phyloP scores from a whole-genome alignment of 495 filamentous ascomycete species.

The Lasiosphaeria hispida region DNA sequence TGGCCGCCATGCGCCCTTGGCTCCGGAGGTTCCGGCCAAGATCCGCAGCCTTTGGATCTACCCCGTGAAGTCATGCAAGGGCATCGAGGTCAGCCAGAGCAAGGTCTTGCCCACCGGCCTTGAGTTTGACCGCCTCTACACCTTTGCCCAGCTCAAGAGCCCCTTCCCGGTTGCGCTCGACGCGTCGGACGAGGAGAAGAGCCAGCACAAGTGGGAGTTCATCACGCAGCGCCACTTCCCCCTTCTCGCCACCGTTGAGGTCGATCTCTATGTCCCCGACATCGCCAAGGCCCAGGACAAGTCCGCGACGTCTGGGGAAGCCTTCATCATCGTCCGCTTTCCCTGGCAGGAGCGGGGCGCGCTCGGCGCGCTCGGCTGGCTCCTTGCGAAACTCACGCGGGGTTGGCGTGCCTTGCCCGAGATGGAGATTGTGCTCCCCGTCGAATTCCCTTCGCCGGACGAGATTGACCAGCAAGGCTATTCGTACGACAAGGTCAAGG shows the following conservation, averaged over 20 bases:
- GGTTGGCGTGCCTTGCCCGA: constrained; percentile 44
- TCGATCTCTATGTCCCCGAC: constrained; percentile 80
- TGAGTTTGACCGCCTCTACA: constrained; percentile 81
- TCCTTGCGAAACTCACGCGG: constrained; percentile 45
- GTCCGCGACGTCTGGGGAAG: constrained; percentile 46
- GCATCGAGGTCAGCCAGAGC: constrained; percentile 67
- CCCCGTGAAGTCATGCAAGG: constrained; percentile 83
- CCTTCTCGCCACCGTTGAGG: constrained; percentile 66
- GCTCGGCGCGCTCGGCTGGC: constrained; percentile 37
- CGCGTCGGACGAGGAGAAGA: constrained; percentile 40
- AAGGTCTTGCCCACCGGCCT: constrained; percentile 71
- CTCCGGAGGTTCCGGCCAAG: constrained; percentile 38
- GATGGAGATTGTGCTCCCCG: constrained; percentile 61
- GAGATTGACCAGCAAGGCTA: constrained; percentile 57
- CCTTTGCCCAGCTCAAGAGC: constrained; percentile 67
- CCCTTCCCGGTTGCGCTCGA: constrained; percentile 45
- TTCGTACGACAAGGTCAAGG: constrained; percentile 59
- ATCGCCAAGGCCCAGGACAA: constrained; percentile 45
- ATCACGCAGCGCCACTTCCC: constrained; percentile 77
- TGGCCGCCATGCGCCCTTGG: constrained; percentile 9
- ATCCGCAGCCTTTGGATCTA: constrained; percentile 84
- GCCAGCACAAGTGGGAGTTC: constrained; percentile 66
- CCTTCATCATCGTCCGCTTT: constrained; percentile 59
- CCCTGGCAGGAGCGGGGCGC: constrained; percentile 51
- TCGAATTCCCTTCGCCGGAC: constrained; percentile 55